A percentile compares a stretch with the other conserved stretches of the same genome.
Evolutionary conservation across 2,329 filamentous ascomycete genomes (phyloP).

Genomic region (Fonsecaea erecta): DNA sequence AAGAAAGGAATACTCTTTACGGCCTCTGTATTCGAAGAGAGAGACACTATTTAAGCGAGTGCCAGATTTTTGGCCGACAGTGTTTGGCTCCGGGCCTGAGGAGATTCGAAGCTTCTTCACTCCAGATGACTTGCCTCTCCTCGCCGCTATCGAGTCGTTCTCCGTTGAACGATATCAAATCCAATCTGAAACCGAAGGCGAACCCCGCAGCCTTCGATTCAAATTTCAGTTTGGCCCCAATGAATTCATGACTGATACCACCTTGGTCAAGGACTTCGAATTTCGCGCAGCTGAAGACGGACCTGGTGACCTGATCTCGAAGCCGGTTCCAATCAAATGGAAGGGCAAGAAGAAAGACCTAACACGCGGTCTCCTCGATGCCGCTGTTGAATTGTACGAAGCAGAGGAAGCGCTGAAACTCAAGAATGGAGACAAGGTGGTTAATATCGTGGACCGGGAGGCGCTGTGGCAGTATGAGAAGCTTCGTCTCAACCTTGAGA

Average conservation of each 20-base stretch:
- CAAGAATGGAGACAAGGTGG: conserved; percentile 28
- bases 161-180: conserved; percentile 82
- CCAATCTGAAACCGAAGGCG: conserved; percentile 62
- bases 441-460: conserved; percentile 36
- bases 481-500: conserved; percentile 44
- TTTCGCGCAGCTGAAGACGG: conserved; percentile 62
- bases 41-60: conserved; percentile 72
- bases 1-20: conserved; percentile 33
- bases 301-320: conserved; percentile 78
- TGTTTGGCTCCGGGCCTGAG: conserved; percentile 81
- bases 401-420: conserved; percentile 55
- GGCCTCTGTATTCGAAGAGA: conserved; percentile 76
- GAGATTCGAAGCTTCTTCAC: conserved; percentile 90
- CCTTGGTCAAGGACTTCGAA: conserved; percentile 91
- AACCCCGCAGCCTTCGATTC: conserved; percentile 79
- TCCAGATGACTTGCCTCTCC: conserved; percentile 74
- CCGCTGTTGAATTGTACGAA: conserved; percentile 71
- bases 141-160: conserved; percentile 71
- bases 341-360: conserved; percentile 81
- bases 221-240: conserved; percentile 80
- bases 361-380: conserved; percentile 77
- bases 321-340: conserved; percentile 88
- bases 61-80: conserved; percentile 91
- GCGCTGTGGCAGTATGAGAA: conserved; percentile 39
- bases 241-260: conserved; percentile 76